Evolutionary conservation across 345 rosid genomes (phyloP), one percentile per base, ranked within the genome.

Genomic region (Mangifera indica): DNA sequence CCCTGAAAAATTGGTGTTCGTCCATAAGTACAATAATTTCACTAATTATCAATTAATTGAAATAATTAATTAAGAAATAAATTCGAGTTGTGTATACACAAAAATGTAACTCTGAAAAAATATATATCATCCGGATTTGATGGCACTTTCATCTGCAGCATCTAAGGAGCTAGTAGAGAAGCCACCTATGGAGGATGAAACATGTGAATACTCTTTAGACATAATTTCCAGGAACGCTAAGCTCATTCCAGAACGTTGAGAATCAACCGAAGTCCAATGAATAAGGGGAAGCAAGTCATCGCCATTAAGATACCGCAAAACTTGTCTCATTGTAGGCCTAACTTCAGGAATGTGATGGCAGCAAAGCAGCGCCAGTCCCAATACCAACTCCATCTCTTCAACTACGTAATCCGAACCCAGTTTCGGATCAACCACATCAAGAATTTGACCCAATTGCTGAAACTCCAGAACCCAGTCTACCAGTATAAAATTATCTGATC

Each of bases 241-340:
- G 26, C 75, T 78, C 1, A 64, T 44, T 0, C 71, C 66, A 10
- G 67, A n/a, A 64, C 74, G 57, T 7, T 67, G 69, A 34, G 82
- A 78, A 51, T 56, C 69, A 0, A 67, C n/a, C 9, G 68, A 76
- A 14, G 69, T 67, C 79, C 77, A 74, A 21, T 77, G 21, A 37
- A 82, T 22, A 17, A 55, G 10, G 1, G 89, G 88, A 44, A 85
- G 80, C 37, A 71, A 53, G 0, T 86, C 91, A 21, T 91, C 92
- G 34, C 84, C 75, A 49, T 86, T 82, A 20, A 91, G 73, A 72
- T 82, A 87, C 80, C 82, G 77, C 22, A 76, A 74, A 46, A 86
- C 88, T 64, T 74, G 84, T 74, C 84, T 85, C 89, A 87, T 87
- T 9, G 81, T 80, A 24, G 93, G 93, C 51, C 97, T 82, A 17